Conservation (phyloP, 805 yeast genomes). For the Brettanomyces sp. region DNA sequence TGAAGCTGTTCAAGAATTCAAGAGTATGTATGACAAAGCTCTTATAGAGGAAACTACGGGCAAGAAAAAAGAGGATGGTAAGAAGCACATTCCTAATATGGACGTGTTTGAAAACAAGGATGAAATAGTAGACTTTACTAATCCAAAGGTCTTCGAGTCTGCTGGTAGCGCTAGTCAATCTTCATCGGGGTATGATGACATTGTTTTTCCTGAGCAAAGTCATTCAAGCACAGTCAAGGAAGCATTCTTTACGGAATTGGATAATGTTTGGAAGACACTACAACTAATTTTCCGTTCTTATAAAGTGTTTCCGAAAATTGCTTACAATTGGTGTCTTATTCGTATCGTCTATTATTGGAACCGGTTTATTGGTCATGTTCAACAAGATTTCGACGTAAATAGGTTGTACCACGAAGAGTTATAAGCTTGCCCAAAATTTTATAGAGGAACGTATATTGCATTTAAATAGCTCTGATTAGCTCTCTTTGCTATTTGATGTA, state of each 20-base stretch:
- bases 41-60: constrained; percentile 19
- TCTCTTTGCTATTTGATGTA: too few relatives aligned
- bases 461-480: too few relatives aligned
- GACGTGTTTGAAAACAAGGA: background rate
- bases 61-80: background rate
- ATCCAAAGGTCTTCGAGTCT: constrained; percentile 1
- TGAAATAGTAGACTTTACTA: constrained; percentile 1
- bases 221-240: constrained; percentile 13
- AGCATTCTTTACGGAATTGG: constrained; percentile 11
- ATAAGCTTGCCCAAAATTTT: background rate
- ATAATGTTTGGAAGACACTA: constrained; percentile 42
- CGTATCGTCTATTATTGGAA: constrained; percentile 60
- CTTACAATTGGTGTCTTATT: constrained; percentile 41
- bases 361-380: constrained; percentile 53
- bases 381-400: constrained; percentile 23
- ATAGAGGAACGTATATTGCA: too few relatives aligned
- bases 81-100: background rate
- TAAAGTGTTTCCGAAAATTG: constrained; percentile 53
- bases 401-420: constrained; percentile 17
- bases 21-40: constrained; percentile 36
- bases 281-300: constrained; percentile 61
- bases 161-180: constrained; percentile 3
- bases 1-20: constrained; percentile 64
- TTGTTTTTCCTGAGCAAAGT: constrained; percentile 13
- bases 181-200: constrained; percentile 15